Evolutionary conservation across 176 grass and related monocot genomes (phyloP), one percentile per base, ranked within the genome.

Genomic region (Carex kokanica): DNA sequence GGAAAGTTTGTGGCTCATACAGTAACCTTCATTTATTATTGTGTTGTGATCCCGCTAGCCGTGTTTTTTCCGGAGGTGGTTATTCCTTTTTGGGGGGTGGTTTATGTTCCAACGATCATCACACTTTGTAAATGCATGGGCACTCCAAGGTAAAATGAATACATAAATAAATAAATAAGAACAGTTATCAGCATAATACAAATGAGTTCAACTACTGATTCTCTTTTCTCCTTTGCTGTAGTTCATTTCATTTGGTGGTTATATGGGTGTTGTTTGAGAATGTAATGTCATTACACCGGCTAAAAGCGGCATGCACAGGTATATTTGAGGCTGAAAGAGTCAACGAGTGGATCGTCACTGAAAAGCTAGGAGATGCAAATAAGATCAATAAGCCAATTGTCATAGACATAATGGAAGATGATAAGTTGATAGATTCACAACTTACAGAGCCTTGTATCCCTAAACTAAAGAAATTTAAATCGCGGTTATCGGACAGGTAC

Each of bases 311-410:
- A 27, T 1, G 83, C 38, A 88, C 87, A 4, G 95, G 95, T 60
- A 64, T 98, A 60, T 79, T 98, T 3, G 95, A 94, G 18, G 88
- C 90, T 32, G 92, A 89, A 55, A 74, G 91, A 86, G 95, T 98
- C 75, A 95, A 98, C 75, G 92, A 98, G 75, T 98, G 95, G 92
- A 89, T 98, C 27, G 95, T 98, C 84, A 98, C 95, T 13, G 89
- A 98, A 78, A 98, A 94, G 60, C 66, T 94, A 23, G 95, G 95
- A 53, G 91, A 91, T 18, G 45, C 78, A 69, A 90, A 85, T 68
- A 97, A 97, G 89, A 77, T 87, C 27, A 97, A 97, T 43, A 97
- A 97, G 74, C 85, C 87, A 81, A 79, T 81, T 49, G 58, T 40
- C 49, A 90, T 69, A 24, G 18, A 87, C 29, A 78, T 59, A 80